Conservation (phyloP, 1,284 basidiomycete species). For the Apiotrichum akiyoshidainum region DNA sequence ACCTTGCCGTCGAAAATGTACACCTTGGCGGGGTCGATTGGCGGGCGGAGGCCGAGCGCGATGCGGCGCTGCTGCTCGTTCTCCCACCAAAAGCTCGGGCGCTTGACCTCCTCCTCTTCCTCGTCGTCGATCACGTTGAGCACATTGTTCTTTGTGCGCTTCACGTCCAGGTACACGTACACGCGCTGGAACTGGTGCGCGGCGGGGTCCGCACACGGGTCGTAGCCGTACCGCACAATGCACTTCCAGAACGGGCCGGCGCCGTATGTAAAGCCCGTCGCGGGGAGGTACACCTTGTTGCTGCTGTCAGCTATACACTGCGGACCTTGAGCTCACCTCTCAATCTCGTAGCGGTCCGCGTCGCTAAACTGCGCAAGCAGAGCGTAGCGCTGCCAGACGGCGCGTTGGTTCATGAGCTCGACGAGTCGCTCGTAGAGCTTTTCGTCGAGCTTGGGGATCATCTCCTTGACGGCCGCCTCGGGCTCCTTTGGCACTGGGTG, state of each 20-base stretch:
- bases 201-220: constrained; percentile 69
- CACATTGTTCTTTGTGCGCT: constrained; percentile 23
- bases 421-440: constrained; percentile 57
- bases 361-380: constrained; percentile 77
- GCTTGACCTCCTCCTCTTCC: constrained; percentile 26
- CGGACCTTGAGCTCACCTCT: constrained; percentile 6
- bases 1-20: constrained; percentile 87
- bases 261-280: constrained; percentile 72
- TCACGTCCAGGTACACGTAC: constrained; percentile 58
- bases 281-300: constrained; percentile 53
- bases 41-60: constrained; percentile 30
- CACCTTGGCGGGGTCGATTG: constrained; percentile 48
- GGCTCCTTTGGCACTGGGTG: constrained; percentile 62
- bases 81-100: constrained; percentile 34
- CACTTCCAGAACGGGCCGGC: constrained; percentile 94
- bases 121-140: constrained; percentile 27
- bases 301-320: constrained; percentile 26
- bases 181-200: constrained; percentile 82
- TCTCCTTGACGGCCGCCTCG: constrained; percentile 52
- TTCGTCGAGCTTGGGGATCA: constrained; percentile 57
- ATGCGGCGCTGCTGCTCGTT: constrained; percentile 33
- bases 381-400: constrained; percentile 82
- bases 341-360: constrained; percentile 46
- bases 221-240: constrained; percentile 80
- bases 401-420: constrained; percentile 59